A percentile compares a stretch with the other conserved stretches of the same genome.
Evolutionary conservation across 2,329 filamentous ascomycete species (phyloP).

Genomic region (Akanthomyces dipterigenus): DNA sequence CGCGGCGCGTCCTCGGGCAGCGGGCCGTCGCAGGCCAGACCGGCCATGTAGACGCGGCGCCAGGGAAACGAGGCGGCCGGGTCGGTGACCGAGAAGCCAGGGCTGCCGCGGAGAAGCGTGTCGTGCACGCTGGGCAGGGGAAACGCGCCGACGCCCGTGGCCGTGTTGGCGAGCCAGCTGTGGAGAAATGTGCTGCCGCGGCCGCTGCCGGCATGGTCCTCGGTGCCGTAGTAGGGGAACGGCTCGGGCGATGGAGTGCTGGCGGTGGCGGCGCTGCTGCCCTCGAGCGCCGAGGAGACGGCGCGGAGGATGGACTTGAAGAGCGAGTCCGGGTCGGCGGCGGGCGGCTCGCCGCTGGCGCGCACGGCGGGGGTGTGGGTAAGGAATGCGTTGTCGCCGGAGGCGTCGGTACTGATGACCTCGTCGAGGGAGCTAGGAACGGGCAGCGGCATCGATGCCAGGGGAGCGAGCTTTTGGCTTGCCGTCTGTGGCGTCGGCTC

Average conservation of each 20-base stretch:
- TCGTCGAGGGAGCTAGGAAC: background rate
- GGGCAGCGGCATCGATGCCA: background rate
- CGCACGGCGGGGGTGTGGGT: background rate
- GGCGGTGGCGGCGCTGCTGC: background rate
- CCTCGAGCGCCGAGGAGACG: slow-evolving; percentile 36
- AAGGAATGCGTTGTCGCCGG: slow-evolving; percentile 7
- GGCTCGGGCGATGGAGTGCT: background rate
- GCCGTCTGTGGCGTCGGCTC: background rate
- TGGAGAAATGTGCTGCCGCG: slow-evolving; percentile 29
- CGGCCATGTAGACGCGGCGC: slow-evolving; percentile 65
- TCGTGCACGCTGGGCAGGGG: slow-evolving; percentile 61
- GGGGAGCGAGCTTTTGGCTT: slow-evolving; percentile 4
- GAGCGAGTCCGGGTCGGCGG: slow-evolving; percentile 24
- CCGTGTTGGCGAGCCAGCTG: slow-evolving; percentile 47
- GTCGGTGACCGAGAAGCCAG: slow-evolving; percentile 33
- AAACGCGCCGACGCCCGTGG: slow-evolving; percentile 53
- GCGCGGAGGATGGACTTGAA: slow-evolving; percentile 41
- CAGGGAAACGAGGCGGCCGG: slow-evolving; percentile 51
- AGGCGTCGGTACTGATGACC: slow-evolving; percentile 1
- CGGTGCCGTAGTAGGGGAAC: slow-evolving; percentile 23
- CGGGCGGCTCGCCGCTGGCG: slow-evolving; percentile 12
- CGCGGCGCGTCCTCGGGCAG: slow-evolving; percentile 45
- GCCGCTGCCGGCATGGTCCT: slow-evolving; percentile 20
- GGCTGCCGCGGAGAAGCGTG: slow-evolving; percentile 38
- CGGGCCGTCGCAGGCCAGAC: slow-evolving; percentile 56